phyloP scores from a whole-genome alignment of 2,329 filamentous ascomycete species.

The Penicillium sp. region DNA sequence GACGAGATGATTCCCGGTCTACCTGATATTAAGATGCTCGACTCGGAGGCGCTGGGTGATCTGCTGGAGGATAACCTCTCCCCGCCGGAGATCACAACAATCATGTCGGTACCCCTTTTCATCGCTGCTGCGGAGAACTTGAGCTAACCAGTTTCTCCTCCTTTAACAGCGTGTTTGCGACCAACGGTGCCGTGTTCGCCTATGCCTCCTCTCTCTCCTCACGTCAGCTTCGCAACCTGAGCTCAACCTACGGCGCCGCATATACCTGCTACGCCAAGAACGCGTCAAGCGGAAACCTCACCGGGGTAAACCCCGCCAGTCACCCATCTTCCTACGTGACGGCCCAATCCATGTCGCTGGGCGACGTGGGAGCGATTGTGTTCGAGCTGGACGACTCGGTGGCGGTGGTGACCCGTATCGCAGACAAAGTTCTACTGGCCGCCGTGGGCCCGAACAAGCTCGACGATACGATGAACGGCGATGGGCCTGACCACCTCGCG shows the following conservation, averaged over 20 bases:
- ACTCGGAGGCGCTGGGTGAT: conserved; percentile 47
- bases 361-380: conserved; percentile 50
- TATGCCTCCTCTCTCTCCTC: conserved; percentile 46
- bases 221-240: conserved; percentile 47
- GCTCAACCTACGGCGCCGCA: conserved; percentile 49
- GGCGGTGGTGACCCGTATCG: conserved; percentile 47
- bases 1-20: conserved; percentile 47
- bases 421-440: conserved; percentile 48
- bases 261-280: conserved; percentile 49
- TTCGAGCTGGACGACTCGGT: conserved; percentile 48
- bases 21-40: conserved; percentile 50
- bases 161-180: conserved; percentile 44
- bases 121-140: background rate
- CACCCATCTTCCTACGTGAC: conserved; percentile 50
- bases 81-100: conserved; percentile 49
- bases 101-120: conserved; percentile 36
- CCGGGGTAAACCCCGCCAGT: conserved; percentile 47
- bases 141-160: background rate
- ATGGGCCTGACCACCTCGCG: conserved; percentile 10
- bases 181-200: conserved; percentile 50
- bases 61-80: conserved; percentile 49
- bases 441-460: conserved; percentile 45
- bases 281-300: conserved; percentile 46
- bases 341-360: conserved; percentile 45
- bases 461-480: conserved; percentile 21